Evolutionary conservation across 495 filamentous ascomycete species (phyloP).

Genomic region (Parmelia sp.): DNA sequence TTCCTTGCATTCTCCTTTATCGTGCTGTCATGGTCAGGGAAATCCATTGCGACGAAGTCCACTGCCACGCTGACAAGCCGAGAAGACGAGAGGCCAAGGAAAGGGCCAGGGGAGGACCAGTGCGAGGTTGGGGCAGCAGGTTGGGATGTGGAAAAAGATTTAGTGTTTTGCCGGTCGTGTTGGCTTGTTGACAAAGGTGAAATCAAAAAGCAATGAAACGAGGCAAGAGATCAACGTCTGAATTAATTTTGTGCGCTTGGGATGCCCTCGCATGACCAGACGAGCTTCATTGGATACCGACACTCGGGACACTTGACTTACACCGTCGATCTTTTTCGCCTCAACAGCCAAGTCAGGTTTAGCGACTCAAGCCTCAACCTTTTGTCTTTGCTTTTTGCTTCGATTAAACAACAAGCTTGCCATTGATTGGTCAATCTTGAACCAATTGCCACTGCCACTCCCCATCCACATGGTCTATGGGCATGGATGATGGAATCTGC

Average conservation of each 20-base stretch:
- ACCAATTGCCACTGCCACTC: not conserved
- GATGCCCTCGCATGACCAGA: not conserved
- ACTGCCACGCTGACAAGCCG: conserved; percentile 3
- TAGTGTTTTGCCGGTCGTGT: not conserved
- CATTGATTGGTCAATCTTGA: not conserved
- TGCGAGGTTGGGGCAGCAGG: conserved; percentile 4
- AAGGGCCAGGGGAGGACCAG: not conserved
- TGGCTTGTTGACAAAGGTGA: not conserved
- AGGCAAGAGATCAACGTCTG: not conserved
- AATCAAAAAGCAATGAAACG: not conserved
- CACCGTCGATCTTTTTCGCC: conserved; percentile 2
- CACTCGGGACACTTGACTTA: conserved; percentile 2
- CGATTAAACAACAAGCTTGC: not conserved
- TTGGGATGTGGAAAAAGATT: not conserved
- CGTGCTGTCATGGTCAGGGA: not conserved
- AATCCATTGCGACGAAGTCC: not conserved
- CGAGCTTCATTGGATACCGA: not conserved
- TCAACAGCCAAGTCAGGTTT: not conserved
- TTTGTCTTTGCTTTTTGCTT: not conserved
- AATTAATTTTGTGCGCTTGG: not conserved
- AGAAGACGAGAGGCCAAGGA: not conserved
- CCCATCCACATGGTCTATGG: not conserved
- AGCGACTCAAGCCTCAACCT: not conserved
- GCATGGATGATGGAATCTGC: too few relatives aligned
- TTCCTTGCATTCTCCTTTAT: not conserved